Percentiles rank a stretch among this genome's conserved stretches.
Evolutionary conservation across 2,329 filamentous ascomycete genomes (phyloP).

Genomic region (Aspergillus sp.): DNA sequence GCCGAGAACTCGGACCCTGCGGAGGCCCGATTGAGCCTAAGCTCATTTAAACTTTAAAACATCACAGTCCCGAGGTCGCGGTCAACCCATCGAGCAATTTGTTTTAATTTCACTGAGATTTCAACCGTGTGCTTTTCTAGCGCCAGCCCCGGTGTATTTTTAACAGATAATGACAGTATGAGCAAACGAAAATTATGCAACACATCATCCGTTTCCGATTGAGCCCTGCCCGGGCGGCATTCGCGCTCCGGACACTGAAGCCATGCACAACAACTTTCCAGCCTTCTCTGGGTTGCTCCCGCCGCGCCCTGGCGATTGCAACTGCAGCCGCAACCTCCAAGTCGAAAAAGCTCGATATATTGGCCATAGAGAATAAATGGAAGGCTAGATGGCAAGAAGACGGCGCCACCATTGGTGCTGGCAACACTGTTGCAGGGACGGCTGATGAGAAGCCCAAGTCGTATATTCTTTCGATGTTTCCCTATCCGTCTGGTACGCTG

Average conservation of each 20-base stretch:
- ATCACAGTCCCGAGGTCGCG: neutral
- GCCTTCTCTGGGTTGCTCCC: conserved; percentile 8
- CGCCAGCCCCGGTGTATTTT: conserved; percentile 3
- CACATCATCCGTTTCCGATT: conserved; percentile 29
- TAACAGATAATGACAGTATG: conserved; percentile 20
- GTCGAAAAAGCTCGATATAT: conserved; percentile 41
- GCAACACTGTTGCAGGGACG: neutral
- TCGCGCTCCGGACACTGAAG: conserved; percentile 21
- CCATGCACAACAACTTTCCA: conserved; percentile 16
- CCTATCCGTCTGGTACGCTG: conserved; percentile 82
- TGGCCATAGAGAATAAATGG: conserved; percentile 55
- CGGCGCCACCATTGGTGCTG: conserved; percentile 5
- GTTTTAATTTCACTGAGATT: neutral
- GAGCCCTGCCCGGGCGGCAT: conserved; percentile 16
- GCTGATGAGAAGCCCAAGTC: conserved; percentile 39
- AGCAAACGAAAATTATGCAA: conserved; percentile 25
- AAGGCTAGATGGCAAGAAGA: conserved; percentile 48
- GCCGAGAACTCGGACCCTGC: neutral
- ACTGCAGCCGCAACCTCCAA: conserved; percentile 17
- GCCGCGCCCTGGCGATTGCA: conserved; percentile 20
- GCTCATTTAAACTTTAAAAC: neutral
- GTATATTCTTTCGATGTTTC: conserved; percentile 89
- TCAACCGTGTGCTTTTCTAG: neutral
- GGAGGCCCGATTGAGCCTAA: conserved; percentile 1
- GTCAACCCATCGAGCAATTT: neutral